Evolutionary conservation across 164 flowering plant species (phyloP), one percentile per base, ranked within the genome.

Genomic region (Hamamelis virginiana): DNA sequence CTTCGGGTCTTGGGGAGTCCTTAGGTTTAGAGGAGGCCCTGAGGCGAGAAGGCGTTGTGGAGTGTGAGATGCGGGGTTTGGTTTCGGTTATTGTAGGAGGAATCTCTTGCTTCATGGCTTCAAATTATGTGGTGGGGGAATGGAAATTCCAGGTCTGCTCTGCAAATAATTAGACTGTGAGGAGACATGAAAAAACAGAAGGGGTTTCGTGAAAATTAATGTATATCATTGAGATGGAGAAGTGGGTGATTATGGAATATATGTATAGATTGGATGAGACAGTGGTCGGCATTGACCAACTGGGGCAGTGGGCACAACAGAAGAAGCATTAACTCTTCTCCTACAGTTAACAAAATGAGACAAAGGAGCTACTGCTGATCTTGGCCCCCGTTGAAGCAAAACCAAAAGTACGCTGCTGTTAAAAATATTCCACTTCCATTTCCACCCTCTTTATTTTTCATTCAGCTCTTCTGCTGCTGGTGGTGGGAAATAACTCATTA

Each of bases 91-190:
- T 27, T 59, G 74, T n/a, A 9, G 63, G 47, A 9, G 63, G 47
- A 64, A 46, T 52, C 52, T 73, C 80, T 63, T 77, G 81, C 72
- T 79, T 77, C 85, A 82, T 79, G 67, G 26, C 69, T 74, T 25
- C 26, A 21, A 55, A 2, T 6, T 33, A 2, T 23, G 14, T 11
- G 0, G 28, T n/a, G n/a, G n/a, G n/a, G n/a, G n/a, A n/a, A n/a
- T n/a, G n/a, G n/a, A n/a, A n/a, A n/a, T n/a, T n/a, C n/a, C n/a
- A n/a, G n/a, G n/a, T n/a, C n/a, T n/a, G n/a, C n/a, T n/a, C n/a
- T n/a, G n/a, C n/a, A n/a, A 55, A 12, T 23, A 5, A 22, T 22
- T 10, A 26, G 52, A 48, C 14, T 51, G 55, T 16, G 23, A 16
- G 18, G 55, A 51, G 41, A 33, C 41, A 33, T 33, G n/a, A n/a